Conservation (phyloP, 2,329 filamentous ascomycete species). For the Cytospora schulzeri region DNA sequence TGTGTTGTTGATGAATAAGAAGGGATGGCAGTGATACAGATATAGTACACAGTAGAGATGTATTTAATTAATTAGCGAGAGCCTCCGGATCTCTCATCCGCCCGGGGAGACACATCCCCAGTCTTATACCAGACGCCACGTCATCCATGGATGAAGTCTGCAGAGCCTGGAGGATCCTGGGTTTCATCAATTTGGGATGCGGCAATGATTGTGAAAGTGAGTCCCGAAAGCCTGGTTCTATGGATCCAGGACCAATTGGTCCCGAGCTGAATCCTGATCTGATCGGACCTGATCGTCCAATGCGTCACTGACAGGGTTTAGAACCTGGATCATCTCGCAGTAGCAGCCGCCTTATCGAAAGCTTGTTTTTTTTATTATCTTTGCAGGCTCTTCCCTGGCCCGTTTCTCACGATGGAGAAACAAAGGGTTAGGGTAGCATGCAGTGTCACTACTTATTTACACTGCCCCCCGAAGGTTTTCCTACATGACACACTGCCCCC, state of each 20-base stretch:
- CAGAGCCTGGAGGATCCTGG: not conserved
- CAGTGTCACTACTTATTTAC: not conserved
- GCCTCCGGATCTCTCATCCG: not conserved
- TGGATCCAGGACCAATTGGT: not conserved
- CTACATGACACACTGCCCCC: not conserved
- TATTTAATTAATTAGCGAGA: not conserved
- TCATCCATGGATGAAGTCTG: not conserved
- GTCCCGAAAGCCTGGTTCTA: not conserved
- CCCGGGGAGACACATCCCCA: not conserved
- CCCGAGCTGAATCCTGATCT: slow-evolving; percentile 26
- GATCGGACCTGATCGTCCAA: not conserved
- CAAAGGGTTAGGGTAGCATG: not conserved
- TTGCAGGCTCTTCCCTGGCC: not conserved
- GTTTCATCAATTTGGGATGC: not conserved
- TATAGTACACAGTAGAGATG: not conserved
- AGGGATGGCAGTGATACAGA: not conserved
- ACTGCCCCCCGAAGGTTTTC: not conserved
- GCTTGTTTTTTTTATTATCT: not conserved
- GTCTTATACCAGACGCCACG: not conserved
- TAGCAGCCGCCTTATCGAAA: not conserved
- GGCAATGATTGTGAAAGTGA: not conserved
- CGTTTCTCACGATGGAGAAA: too few species aligned
- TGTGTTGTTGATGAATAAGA: not conserved
- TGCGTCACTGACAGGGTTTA: not conserved
- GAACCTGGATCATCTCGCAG: not conserved